Base-by-base conservation (phyloP, 2,329 filamentous ascomycete species). In the Sporothrix globosa region DNA sequence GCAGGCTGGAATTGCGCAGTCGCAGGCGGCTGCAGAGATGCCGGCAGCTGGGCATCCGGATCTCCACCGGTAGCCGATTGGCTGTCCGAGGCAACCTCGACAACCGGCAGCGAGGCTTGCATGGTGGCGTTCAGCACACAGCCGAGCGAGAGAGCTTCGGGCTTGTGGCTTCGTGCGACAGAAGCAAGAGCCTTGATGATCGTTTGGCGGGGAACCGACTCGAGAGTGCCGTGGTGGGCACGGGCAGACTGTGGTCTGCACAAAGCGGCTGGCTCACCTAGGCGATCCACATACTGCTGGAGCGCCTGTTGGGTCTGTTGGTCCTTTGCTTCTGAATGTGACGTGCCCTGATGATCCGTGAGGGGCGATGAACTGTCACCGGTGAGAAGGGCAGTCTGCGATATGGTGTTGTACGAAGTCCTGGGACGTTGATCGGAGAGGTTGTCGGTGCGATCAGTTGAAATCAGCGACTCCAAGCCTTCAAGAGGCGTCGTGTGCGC, bases 161-260 rank as follows among this genome's bases (percentile, higher is more conserved):
- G 86, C 76, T 88, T 87, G 75, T 86, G 85, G 75, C 84, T 86
- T 76, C 85, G 85, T 70, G 85, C 82, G 56, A 87, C 84, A 17
- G 91, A 93, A 70, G 91, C 91, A 74, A 95, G 81, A 6, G 91
- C 92, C 82, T 96, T 94, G 83, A 94, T 88, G 76, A 93, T 89
- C 70, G 92, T 95, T 81, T 95, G 92, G 73, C 89, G 88, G 14
- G 92, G 91, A 74, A 94, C 83, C 63, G 85, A 84, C 76, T 92
- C 90, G 77, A 87, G 84, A 13, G 89, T 90, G 44, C 83, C 82
- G 52, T 68, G 65, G 24, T 69, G 67, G 13, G 71, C 54, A 61
- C 70, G 72, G 21, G 73, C 70, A 21, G 72, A 73, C 48, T 70
- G 68, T 21, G 72, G 72, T 70, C 70, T 69, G 65, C 67, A 63